Conservation (phyloP, 2,329 filamentous ascomycete genomes). For the Diaporthe caulivora region DNA sequence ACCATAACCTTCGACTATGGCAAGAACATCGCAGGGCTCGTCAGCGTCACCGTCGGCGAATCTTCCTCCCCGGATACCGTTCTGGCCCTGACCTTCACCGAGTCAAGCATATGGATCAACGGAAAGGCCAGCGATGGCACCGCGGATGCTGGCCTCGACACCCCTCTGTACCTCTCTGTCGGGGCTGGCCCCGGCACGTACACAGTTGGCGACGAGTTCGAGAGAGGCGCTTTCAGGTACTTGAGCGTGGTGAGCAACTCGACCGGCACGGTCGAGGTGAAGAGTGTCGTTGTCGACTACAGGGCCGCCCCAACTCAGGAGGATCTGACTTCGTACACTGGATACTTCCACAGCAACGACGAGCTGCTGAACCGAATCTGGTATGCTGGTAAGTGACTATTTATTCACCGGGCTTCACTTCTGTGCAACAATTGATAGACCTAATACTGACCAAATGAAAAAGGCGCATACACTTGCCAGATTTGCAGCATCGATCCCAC, state of each 20-base stretch:
- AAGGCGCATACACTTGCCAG: constrained; percentile 21
- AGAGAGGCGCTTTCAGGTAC: constrained; percentile 55
- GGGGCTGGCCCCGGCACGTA: constrained; percentile 34
- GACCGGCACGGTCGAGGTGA: constrained; percentile 48
- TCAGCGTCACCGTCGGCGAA: constrained; percentile 48
- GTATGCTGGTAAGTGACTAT: constrained; percentile 64
- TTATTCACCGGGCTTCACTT: constrained; percentile 49
- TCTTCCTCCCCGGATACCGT: constrained; percentile 46
- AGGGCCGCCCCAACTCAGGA: constrained; percentile 53
- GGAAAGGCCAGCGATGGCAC: constrained; percentile 56
- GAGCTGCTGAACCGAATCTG: constrained; percentile 66
- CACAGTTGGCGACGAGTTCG: constrained; percentile 49
- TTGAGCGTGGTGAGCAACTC: constrained; percentile 49
- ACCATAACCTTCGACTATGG: constrained; percentile 54
- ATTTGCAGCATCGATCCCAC: constrained; percentile 42
- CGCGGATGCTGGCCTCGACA: constrained; percentile 30
- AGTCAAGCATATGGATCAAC: constrained; percentile 61
- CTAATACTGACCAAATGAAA: background rate
- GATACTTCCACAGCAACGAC: constrained; percentile 64
- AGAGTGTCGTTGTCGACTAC: constrained; percentile 53
- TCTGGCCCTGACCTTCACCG: constrained; percentile 54
- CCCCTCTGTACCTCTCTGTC: constrained; percentile 33
- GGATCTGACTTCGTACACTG: constrained; percentile 64
- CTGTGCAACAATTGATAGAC: background rate
- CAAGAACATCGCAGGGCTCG: constrained; percentile 53